Base-by-base conservation (phyloP, 208 protist genomes). In the Trypanosoma cruzi region DNA sequence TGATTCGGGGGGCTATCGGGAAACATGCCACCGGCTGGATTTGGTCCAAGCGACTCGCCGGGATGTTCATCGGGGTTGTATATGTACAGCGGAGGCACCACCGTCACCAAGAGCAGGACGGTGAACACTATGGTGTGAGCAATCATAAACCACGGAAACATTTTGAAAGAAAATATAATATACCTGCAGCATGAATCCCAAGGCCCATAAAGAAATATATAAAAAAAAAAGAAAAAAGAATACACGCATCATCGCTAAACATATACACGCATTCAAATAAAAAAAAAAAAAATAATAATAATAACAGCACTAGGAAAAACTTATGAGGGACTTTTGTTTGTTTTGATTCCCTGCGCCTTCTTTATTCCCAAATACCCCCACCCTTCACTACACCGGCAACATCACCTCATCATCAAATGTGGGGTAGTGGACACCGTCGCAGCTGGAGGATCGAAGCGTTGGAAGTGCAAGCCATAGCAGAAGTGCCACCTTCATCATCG, bases 361-460 rank as follows among this genome's bases (percentile, higher is more conserved):
- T n/a, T n/a, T n/a, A n/a, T n/a, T n/a, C n/a, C n/a, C n/a, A n/a
- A n/a, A n/a, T n/a, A n/a, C 53, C 31, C 32, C n/a, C n/a, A n/a
- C n/a, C n/a, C n/a, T n/a, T n/a, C 44, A n/a, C 26, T 68, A 69
- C 52, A 76, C 63, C 37, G 14, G 57, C 67, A 24, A n/a, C 32
- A 68, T 59, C 42, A 82, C 37, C 48, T 79, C 77, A 18, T 69
- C 36, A 54, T 84, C 75, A 59, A 84, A 93, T 0, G 76, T 86
- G 29, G 68, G 70, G 56, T 85, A 95, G 56, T 93, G 81, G 48
- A 93, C 68, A n/a, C 90, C 90, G 62, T 95, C 84, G 56, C 73
- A 62, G 29, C 55, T 54, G 14, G 68, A 80, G 0, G 75, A 69
- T 0, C 81, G 79, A 1, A 93, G 29, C 14, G 85, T 86, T 0